Evolutionary conservation across 108 stramenopile species (phyloP).

Genomic region (Parietichytrium sp.): DNA sequence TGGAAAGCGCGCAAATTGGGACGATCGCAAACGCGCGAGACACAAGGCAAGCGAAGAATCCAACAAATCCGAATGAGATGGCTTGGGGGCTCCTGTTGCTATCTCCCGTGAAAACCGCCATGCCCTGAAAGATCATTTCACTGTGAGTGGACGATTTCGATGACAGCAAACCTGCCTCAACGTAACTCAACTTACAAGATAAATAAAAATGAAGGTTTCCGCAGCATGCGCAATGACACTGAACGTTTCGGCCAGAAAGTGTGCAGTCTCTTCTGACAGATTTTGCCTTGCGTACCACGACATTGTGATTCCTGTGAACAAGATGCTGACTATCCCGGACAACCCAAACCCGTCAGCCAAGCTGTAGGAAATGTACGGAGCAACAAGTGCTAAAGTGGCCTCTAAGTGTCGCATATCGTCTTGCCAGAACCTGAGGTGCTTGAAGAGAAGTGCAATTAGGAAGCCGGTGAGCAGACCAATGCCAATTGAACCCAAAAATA

Average conservation of each 20-base stretch:
- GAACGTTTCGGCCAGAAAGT: conserved; percentile 63
- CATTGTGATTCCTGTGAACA: conserved; percentile 83
- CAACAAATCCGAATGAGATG: background rate
- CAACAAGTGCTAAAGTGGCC: conserved; percentile 60
- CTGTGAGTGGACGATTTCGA: no score
- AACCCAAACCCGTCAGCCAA: conserved; percentile 69
- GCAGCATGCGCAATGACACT: conserved; percentile 66
- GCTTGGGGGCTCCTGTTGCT: background rate
- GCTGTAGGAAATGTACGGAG: conserved; percentile 74
- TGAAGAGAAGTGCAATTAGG: conserved; percentile 64
- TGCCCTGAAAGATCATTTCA: no score
- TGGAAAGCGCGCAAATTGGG: conserved; percentile 33
- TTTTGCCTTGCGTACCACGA: conserved; percentile 73
- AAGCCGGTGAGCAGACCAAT: conserved; percentile 65
- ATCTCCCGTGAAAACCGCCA: conserved; percentile 59
- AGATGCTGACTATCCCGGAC: conserved; percentile 86
- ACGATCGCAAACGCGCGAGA: conserved; percentile 73
- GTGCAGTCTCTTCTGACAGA: conserved; percentile 56
- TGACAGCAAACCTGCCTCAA: no score
- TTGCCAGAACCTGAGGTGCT: conserved; percentile 59
- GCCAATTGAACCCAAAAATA: conserved; percentile 62
- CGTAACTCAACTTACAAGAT: no score
- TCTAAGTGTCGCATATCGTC: conserved; percentile 72
- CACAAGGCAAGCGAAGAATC: conserved; percentile 66
- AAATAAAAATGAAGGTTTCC: conserved; percentile 78